A percentile compares a stretch with the other conserved stretches of the same genome.
phyloP scores from a whole-genome alignment of 1,284 basidiomycete genomes.

The Cystobasidium pallidum region DNA sequence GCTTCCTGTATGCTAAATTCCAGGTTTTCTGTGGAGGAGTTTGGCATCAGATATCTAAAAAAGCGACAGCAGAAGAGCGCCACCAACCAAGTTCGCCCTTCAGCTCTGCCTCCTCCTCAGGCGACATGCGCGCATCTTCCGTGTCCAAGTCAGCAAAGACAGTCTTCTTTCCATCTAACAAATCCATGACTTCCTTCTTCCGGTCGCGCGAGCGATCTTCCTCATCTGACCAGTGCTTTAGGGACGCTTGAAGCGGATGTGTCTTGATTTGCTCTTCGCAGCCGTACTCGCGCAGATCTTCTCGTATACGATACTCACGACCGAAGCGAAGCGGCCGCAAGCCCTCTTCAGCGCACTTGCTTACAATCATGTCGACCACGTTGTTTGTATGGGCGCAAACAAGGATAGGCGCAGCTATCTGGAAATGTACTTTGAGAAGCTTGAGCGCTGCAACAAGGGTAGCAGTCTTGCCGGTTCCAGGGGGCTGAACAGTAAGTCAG shows the following conservation, averaged over 20 bases:
- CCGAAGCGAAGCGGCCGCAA: constrained; percentile 79
- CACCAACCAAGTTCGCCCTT: constrained; percentile 9
- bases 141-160: constrained; percentile 25
- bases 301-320: constrained; percentile 66
- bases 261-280: constrained; percentile 68
- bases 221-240: constrained; percentile 14
- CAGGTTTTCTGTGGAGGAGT: not conserved
- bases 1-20: constrained; percentile 5
- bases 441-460: constrained; percentile 84
- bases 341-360: constrained; percentile 67
- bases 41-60: not conserved
- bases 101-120: not conserved
- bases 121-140: not conserved
- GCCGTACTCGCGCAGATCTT: constrained; percentile 65
- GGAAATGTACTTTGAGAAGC: constrained; percentile 83
- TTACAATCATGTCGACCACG: constrained; percentile 89
- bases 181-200: constrained; percentile 13
- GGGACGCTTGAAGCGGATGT: constrained; percentile 58
- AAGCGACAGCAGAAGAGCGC: no score
- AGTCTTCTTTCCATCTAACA: constrained; percentile 4
- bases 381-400: constrained; percentile 92
- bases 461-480: constrained; percentile 93
- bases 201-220: constrained; percentile 15
- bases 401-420: constrained; percentile 79
- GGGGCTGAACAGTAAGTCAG: constrained; percentile 64